Evolutionary conservation across 2,329 filamentous ascomycete species (phyloP), one percentile per base, ranked within the genome.

Genomic region (Basipetospora chlamydospora): DNA sequence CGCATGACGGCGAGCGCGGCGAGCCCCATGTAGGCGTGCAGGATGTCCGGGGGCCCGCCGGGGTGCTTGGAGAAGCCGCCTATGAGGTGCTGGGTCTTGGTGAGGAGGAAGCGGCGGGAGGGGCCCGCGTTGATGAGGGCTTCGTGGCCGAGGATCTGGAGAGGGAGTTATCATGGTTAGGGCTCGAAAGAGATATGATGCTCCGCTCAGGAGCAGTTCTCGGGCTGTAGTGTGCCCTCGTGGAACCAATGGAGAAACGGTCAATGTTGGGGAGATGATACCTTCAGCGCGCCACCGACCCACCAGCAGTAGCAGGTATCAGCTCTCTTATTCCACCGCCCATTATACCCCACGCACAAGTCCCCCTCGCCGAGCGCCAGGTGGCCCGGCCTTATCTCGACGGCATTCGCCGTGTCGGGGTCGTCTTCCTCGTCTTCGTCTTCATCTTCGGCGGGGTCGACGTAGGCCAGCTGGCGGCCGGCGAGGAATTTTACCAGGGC

Each of bases 221-320:
- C n/a, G n/a, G n/a, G n/a, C n/a, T n/a, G n/a, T n/a, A n/a, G n/a
- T n/a, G n/a, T n/a, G n/a, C n/a, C n/a, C n/a, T n/a, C n/a, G n/a
- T n/a, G n/a, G n/a, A n/a, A n/a, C n/a, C n/a, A n/a, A n/a, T n/a
- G n/a, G n/a, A n/a, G n/a, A n/a, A n/a, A n/a, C n/a, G n/a, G n/a
- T n/a, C n/a, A n/a, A n/a, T n/a, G n/a, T n/a, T n/a, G n/a, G n/a
- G n/a, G n/a, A n/a, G n/a, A 53, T 35, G 56, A 42, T 49, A 67
- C 62, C 36, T 51, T 47, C 1, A 73, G 51, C 1, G 85, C 74
- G 2, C 74, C 85, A 4, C 70, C 68, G 1, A 83, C 84, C 90
- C 90, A 98, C 66, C 88, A 98, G 16, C 76, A 80, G 56, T 98
- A 98, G 59, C 90, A 98, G 1, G 90, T 96, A 57, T 98, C 90